A percentile compares a stretch with the other conserved stretches of the same genome.
These are phyloP conservation scores for Cryptosporidium sp. DNA, from an alignment of 169 alveolate species.

Conservation along the genomic window DNA sequence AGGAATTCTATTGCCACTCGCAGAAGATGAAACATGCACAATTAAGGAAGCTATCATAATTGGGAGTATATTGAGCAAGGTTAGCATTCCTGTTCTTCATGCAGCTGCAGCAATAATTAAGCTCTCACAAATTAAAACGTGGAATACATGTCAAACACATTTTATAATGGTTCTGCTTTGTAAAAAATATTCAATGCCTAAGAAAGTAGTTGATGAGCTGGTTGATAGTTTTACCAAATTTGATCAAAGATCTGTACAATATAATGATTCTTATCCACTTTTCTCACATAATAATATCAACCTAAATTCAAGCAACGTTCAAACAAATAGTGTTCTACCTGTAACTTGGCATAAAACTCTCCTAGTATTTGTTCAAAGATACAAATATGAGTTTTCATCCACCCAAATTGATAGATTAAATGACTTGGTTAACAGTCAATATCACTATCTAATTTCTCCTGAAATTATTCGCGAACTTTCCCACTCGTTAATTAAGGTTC, in stretches of 20 bases:
- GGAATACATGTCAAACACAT: constrained; percentile 89
- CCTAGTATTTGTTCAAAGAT: constrained; percentile 88
- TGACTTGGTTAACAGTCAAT: constrained; percentile 77
- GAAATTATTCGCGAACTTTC: constrained; percentile 80
- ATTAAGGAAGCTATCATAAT: constrained; percentile 95
- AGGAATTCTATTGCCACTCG: constrained; percentile 93
- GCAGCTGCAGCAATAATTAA: constrained; percentile 92
- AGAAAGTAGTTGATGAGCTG: constrained; percentile 87
- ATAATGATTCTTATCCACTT: constrained; percentile 78
- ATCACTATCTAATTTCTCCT: constrained; percentile 82
- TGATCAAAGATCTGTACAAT: constrained; percentile 69
- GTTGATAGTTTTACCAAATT: constrained; percentile 85
- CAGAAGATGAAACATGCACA: constrained; percentile 89
- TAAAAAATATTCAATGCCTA: constrained; percentile 93
- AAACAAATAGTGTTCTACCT: constrained; percentile 86
- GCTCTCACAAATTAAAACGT: constrained; percentile 87
- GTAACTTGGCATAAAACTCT: constrained; percentile 95
- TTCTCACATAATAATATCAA: constrained; percentile 74
- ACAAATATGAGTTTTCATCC: constrained; percentile 81
- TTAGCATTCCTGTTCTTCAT: constrained; percentile 92
- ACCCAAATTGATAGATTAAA: constrained; percentile 77
- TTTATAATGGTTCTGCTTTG: constrained; percentile 91
- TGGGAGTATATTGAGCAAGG: constrained; percentile 91
- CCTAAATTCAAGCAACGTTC: constrained; percentile 70
- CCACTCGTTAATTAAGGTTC: constrained; percentile 49